Percentiles rank a stretch among this genome's conserved stretches.
These are phyloP conservation scores for Pythium aphanidermatum DNA, from an alignment of 352 stramenopile genomes.

Conservation along the genomic window DNA sequence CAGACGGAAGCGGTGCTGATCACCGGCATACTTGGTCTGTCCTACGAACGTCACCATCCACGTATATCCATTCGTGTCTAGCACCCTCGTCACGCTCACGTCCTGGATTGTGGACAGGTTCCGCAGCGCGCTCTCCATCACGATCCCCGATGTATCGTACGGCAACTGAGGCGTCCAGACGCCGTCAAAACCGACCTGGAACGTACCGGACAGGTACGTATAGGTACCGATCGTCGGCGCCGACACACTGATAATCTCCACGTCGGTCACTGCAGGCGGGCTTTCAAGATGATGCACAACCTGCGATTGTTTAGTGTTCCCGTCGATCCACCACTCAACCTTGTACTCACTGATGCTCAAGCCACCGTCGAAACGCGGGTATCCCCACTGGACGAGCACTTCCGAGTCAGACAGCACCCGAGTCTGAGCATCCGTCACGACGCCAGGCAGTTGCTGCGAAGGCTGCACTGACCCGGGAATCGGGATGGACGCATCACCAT, in stretches of 20 bases:
- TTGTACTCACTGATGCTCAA: conserved; percentile 71
- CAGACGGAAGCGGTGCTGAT: conserved; percentile 47
- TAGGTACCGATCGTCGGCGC: conserved; percentile 39
- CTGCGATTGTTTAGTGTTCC: conserved; percentile 38
- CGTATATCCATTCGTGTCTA: conserved; percentile 67
- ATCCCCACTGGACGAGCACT: conserved; percentile 73
- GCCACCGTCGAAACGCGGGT: conserved; percentile 56
- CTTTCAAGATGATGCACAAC: conserved; percentile 38
- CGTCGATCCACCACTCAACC: conserved; percentile 66
- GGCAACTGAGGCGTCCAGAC: conserved; percentile 83
- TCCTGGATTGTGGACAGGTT: conserved; percentile 53
- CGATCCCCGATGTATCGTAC: conserved; percentile 77
- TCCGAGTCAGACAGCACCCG: conserved; percentile 55
- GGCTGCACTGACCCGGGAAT: conserved; percentile 45
- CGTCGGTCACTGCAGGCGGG: conserved; percentile 36
- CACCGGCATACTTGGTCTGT: conserved; percentile 40
- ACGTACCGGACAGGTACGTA: conserved; percentile 63
- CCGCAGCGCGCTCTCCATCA: conserved; percentile 57
- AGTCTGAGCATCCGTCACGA: conserved; percentile 28
- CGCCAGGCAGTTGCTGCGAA: conserved; percentile 36
- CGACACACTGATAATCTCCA: conserved; percentile 67
- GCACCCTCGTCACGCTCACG: conserved; percentile 41
- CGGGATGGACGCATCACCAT: conserved; percentile 32
- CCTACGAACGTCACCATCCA: conserved; percentile 68
- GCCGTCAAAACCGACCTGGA: conserved; percentile 86